Percentiles rank a stretch among this genome's conserved stretches.
Evolutionary conservation across 1,139 yeast species (phyloP).

Genomic region (Geotrichum aggregatum): DNA sequence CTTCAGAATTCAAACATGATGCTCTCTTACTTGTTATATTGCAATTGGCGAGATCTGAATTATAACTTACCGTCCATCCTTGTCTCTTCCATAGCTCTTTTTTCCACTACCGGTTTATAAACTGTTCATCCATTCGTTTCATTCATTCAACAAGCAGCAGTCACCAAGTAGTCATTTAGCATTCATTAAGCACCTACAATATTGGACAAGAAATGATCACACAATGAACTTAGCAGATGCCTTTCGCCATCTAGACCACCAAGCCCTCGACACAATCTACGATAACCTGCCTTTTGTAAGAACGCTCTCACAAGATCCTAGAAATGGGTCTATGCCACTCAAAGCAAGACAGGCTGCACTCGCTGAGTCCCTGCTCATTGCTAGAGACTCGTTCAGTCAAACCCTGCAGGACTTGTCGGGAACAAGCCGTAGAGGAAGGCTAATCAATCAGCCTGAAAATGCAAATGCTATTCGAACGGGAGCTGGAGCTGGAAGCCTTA

Average conservation of each 20-base stretch:
- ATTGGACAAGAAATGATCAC: not conserved
- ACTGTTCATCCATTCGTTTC: not conserved
- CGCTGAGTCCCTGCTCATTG: constrained; percentile 12
- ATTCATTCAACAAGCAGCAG: not conserved
- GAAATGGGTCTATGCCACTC: constrained; percentile 2
- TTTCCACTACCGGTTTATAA: constrained; percentile 10
- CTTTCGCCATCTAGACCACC: constrained; percentile 10
- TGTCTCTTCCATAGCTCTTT: constrained; percentile 35
- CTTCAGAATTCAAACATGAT: too few species aligned
- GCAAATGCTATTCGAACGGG: too few species aligned
- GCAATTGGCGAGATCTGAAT: too few species aligned
- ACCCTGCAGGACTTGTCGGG: not conserved
- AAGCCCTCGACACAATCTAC: constrained; percentile 9
- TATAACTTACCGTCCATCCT: constrained; percentile 43
- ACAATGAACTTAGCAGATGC: constrained; percentile 14
- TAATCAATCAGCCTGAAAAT: not conserved
- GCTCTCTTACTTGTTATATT: too few species aligned
- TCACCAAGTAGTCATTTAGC: not conserved
- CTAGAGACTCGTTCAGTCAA: constrained; percentile 9
- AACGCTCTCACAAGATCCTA: constrained; percentile 6
- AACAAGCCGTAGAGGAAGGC: not conserved
- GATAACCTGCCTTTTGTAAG: constrained; percentile 10
- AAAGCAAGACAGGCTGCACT: constrained; percentile 6
- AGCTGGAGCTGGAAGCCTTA: not conserved
- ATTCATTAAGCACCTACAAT: not conserved